A percentile compares a stretch with the other conserved stretches of the same genome.
Conservation (phyloP, 306 rosid species). For the Argentina anserina region DNA sequence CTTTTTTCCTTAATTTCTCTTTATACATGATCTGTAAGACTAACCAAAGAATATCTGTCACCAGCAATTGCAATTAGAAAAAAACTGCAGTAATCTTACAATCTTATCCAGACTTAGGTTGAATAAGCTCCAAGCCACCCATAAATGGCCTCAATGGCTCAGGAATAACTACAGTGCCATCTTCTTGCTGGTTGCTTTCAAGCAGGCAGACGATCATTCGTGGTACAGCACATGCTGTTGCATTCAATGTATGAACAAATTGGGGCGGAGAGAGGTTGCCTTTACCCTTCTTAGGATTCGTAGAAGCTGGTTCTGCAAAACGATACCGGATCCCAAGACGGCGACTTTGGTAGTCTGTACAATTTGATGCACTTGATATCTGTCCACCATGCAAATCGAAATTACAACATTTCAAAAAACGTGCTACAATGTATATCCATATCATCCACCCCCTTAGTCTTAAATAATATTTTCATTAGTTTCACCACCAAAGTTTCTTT, state of each 20-base stretch:
- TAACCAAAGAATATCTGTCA: constrained; percentile 9
- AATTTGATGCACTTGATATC: constrained; percentile 92
- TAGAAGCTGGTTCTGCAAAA: constrained; percentile 48
- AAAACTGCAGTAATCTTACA: background rate
- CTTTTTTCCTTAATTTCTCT: too few species aligned
- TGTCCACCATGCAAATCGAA: constrained; percentile 29
- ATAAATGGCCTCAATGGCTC: constrained; percentile 80
- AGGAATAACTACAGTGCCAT: constrained; percentile 70
- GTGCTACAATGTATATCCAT: background rate
- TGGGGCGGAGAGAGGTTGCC: constrained; percentile 63
- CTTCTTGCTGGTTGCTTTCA: constrained; percentile 86
- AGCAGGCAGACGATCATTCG: constrained; percentile 83
- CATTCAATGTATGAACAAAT: constrained; percentile 88
- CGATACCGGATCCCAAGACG: constrained; percentile 79
- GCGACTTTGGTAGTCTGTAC: constrained; percentile 89
- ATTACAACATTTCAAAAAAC: background rate
- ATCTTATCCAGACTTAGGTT: constrained; percentile 38
- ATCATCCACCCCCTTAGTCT: background rate
- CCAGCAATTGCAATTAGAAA: constrained; percentile 1
- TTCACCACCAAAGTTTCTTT: background rate
- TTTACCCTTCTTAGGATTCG: constrained; percentile 53
- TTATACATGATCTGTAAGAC: background rate
- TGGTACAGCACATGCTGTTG: constrained; percentile 94
- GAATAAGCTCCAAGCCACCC: constrained; percentile 60
- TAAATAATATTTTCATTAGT: background rate